phyloP scores from a whole-genome alignment of 208 protist species.

The Wallacemonas rigidus region DNA sequence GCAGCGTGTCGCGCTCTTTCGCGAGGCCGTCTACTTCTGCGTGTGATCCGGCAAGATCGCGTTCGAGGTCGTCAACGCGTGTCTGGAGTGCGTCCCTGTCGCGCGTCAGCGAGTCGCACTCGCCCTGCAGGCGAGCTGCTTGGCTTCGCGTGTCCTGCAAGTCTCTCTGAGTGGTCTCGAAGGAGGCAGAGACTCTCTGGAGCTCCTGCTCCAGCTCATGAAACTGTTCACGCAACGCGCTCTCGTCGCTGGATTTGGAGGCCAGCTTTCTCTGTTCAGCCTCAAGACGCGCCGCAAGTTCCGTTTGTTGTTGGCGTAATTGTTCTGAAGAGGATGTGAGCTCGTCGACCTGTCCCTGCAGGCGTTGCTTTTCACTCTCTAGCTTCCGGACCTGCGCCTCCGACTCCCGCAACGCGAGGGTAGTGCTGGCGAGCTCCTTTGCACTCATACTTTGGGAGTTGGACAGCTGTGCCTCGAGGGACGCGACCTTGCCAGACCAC shows the following conservation, averaged over 20 bases:
- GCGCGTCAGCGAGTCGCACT: not conserved
- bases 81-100: slow-evolving; percentile 2
- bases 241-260: slow-evolving; percentile 8
- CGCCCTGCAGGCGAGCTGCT: not conserved
- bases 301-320: not conserved
- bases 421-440: slow-evolving; percentile 25
- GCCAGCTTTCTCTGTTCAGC: slow-evolving; percentile 7
- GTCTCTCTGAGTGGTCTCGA: not conserved
- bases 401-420: slow-evolving; percentile 24
- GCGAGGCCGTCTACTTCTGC: not conserved
- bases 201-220: not conserved
- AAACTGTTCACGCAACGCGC: not conserved
- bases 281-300: not conserved
- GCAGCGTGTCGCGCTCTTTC: slow-evolving; percentile 3
- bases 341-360: slow-evolving; percentile 14
- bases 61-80: not conserved
- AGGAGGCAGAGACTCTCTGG: not conserved
- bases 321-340: slow-evolving; percentile 5
- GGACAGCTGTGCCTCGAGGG: slow-evolving; percentile 33
- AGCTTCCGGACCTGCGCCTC: slow-evolving; percentile 25
- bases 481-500: slow-evolving; percentile 41
- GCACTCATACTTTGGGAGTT: slow-evolving; percentile 22
- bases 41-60: not conserved
- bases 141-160: not conserved
- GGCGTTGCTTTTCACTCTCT: slow-evolving; percentile 11